Evolutionary conservation across 495 filamentous ascomycete species (phyloP), one percentile per base, ranked within the genome.

Genomic region (Oidiodendron maius): DNA sequence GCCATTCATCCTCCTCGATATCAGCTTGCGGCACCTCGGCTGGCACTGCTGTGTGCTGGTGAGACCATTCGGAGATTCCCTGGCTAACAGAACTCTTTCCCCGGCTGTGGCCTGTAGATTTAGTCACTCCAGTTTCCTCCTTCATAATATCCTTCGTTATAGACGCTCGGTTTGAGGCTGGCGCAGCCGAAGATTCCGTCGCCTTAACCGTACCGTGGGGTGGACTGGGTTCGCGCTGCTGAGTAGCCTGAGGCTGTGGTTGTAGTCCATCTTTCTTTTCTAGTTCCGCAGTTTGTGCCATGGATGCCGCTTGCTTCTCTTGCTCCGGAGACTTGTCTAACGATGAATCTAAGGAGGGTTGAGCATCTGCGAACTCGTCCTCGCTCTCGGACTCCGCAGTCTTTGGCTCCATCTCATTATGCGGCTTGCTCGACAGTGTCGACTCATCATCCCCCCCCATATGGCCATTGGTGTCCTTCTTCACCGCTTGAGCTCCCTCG

Each of bases 21-120:
- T 77, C 64, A 5, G 73, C 64, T 6, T 67, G 60, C 41, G 74
- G 67, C 24, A 77, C 67, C 10, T 71, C 68, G n/a, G n/a, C n/a
- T n/a, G 74, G 65, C 10, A 21, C 16, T 5, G 82, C 76, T 11
- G 94, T 71, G 52, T 84, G 81, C 67, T 96, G 91, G 61, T 98
- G 93, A 3, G 91, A 96, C 79, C 84, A 96, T 68, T 91, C 87
- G 3, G 91, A 96, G 11, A 82, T 65, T 26, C 65, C 71, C 22
- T 34, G 37, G 0, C 44, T 44, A 8, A 28, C 46, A 3, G 55
- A 57, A 36, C 50, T 54, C 30, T 51, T n/a, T 11, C 38, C 48
- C 32, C 51, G 50, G 8, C 28, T 45, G 44, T 60, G 58, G 12
- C 39, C 38, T 18, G 38, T 44, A 3, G 11, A 10, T 4, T 30